Evolutionary conservation across 305 asterid genomes (phyloP).

Genomic region (Solanum hybrid): DNA sequence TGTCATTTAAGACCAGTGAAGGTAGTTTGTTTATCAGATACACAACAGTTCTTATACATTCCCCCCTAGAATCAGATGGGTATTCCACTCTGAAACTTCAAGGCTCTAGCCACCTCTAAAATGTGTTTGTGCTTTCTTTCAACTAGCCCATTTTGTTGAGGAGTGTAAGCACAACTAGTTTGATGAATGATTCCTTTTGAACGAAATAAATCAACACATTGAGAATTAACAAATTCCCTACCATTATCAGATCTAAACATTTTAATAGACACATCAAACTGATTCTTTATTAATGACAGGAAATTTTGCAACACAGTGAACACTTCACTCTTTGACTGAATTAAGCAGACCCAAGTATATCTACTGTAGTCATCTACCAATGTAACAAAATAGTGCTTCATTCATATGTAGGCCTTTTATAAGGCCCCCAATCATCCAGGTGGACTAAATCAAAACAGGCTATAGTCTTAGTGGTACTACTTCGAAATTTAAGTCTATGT

Average conservation of each 20-base stretch:
- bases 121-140: neutral
- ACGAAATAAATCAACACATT: neutral
- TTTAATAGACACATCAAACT: neutral
- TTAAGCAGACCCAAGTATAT: neutral
- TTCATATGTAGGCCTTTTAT: neutral
- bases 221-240: neutral
- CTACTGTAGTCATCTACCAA: neutral
- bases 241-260: neutral
- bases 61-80: neutral
- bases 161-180: neutral
- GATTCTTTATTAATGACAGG: neutral
- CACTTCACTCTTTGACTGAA: neutral
- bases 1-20: neutral
- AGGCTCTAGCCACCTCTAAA: neutral
- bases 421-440: neutral
- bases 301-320: neutral
- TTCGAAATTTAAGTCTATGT: neutral
- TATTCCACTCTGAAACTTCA: neutral
- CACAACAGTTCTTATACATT: neutral
- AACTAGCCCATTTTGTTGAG: neutral
- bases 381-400: neutral
- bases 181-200: neutral
- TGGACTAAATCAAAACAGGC: neutral
- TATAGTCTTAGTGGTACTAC: neutral
- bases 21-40: neutral